Evolutionary conservation across 306 rosid species (phyloP), one percentile per base, ranked within the genome.

Genomic region (Quercus mongolica): DNA sequence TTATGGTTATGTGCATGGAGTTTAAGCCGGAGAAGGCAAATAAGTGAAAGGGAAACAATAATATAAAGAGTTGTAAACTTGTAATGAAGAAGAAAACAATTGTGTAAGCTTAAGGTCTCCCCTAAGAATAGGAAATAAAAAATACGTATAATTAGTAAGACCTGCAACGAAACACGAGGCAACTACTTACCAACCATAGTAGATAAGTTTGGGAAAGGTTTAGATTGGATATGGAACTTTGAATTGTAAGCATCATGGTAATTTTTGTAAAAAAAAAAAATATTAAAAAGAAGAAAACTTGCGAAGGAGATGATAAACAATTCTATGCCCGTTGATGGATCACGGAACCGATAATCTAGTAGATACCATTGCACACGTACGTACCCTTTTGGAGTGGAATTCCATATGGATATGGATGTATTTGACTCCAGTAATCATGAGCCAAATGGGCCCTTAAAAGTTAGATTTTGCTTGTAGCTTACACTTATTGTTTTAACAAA

Each of bases 101-200:
- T n/a, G 26, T 20, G 2, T 20, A 21, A 58, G 9, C 3, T 8
- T 41, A 8, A 41, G 46, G 12, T 41, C 3, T 8, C 11, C 46
- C 46, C 46, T 41, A 41, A 41, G 46, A 41, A 41, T 25, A 54
- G 19, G 59, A 72, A 15, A 13, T 52, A 3, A 72, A 28, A 52
- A n/a, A 19, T 31, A 52, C 11, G 0, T 20, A 38, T 21, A 26
- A 63, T 63, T 63, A 79, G 78, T 30, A 21, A 52, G 68, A 44
- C 51, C 46, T 41, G 74, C 11, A 35, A 21, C 70, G n/a, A 76
- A 76, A 65, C 56, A 68, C 51, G 80, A 65, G 86, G 79, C 56
- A 71, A 80, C 44, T 79, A 41, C 46, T 3, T 41, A 74, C 73
- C 84, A 80, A 77, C 30, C 77, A 80, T 71, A 46, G 12, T 44